Base-by-base conservation (phyloP, 768 basidiomycete species). In the Sarcodon aspratus region DNA sequence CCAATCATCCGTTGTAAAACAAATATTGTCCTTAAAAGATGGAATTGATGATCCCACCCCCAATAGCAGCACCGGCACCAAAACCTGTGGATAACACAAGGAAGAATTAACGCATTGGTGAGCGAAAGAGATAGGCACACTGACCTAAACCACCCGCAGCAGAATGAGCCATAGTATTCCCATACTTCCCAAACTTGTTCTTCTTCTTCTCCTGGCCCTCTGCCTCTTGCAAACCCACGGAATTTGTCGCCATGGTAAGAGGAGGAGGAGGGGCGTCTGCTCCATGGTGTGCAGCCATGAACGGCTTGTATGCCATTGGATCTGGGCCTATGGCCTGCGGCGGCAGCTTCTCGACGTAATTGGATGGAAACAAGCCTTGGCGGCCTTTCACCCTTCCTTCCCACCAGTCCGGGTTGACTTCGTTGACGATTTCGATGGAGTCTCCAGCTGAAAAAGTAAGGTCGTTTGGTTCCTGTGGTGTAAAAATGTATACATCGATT, bases 381-480 rank as follows among this genome's bases (percentile, higher is more conserved):
- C 67, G 72, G 21, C 80, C 81, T 33, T 80, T 73, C 49, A 73
- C 57, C 51, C 63, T 70, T 27, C 91, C 90, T 7, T 74, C 77
- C 89, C 88, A 95, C 91, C 91, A 93, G 61, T 93, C 91, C 3
- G 70, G 70, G 50, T 92, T 90, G 42, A 79, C 84, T 60, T 92
- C 86, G 50, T 82, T 76, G 37, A 86, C 61, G 50, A 95, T 73
- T 50, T 88, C 85, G 50, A 95, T 75, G 42, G 79, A 69, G 57
- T 93, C 91, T 3, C 88, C 91, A 0, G 74, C 63, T 27, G 67
- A 61, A 71, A 95, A 92, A 1, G 80, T 76, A 7, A 95, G 70
- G 60, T 95, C 91, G n/a, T 82, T 78, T 10, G 74, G 69, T 55
- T 89, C 85, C 85, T 91, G 58, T 9, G 31, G 45, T 37, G 6